Percentiles rank a stretch among this genome's conserved stretches.
These are phyloP conservation scores for Exophiala sideris DNA, from an alignment of 2,329 filamentous ascomycete genomes.

Conservation along the genomic window DNA sequence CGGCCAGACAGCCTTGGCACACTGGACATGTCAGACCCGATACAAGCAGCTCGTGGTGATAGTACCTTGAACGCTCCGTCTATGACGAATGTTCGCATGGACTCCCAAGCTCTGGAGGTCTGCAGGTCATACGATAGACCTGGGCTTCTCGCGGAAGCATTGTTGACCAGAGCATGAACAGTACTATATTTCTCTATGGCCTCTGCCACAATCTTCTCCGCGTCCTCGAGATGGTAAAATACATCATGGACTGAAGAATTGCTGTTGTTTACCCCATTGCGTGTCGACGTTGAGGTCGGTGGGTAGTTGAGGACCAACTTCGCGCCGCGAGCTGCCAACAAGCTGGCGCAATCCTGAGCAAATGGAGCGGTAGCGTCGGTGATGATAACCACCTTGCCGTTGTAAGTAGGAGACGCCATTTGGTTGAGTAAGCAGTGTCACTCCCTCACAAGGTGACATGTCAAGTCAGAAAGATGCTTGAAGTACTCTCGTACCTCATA, in stretches of 20 bases:
- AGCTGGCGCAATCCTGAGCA: background rate
- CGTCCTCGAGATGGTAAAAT: background rate
- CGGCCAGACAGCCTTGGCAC: conserved; percentile 8
- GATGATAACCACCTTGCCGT: conserved; percentile 1
- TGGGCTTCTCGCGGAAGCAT: background rate
- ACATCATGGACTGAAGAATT: background rate
- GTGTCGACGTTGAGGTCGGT: background rate
- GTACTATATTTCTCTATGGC: conserved; percentile 3
- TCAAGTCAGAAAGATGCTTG: no score
- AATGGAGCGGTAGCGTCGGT: conserved; percentile 3
- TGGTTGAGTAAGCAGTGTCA: no score
- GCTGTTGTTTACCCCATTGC: no score
- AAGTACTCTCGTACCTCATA: no score
- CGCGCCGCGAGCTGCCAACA: background rate
- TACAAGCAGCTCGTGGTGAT: background rate
- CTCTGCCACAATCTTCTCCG: background rate
- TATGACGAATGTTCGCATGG: background rate
- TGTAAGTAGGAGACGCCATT: background rate
- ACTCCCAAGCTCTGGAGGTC: background rate
- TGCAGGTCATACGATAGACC: background rate
- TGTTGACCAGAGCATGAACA: conserved; percentile 14
- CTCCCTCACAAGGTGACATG: no score
- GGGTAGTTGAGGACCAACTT: conserved; percentile 5
- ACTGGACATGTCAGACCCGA: background rate
- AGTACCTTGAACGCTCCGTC: conserved; percentile 6